Evolutionary conservation across 148 eudicot genomes (phyloP).

Genomic region (Arctostaphylos glauca): DNA sequence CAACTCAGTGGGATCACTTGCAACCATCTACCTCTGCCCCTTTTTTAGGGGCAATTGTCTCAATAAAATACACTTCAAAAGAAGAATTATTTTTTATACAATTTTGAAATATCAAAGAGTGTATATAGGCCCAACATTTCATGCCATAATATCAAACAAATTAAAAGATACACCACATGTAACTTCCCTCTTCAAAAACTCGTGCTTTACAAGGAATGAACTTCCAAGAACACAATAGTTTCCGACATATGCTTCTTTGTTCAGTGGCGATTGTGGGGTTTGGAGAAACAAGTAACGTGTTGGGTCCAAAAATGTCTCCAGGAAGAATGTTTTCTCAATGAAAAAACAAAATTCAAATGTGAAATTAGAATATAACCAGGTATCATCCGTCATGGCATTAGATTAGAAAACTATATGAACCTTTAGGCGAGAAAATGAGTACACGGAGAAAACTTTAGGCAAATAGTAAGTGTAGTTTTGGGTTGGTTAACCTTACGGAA

Average conservation of each 20-base stretch:
- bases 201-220: background rate
- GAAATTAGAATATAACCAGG: background rate
- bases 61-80: background rate
- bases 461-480: slow-evolving; percentile 12
- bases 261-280: too few species aligned
- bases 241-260: background rate
- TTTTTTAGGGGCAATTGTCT: background rate
- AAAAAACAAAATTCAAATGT: background rate
- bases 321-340: background rate
- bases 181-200: background rate
- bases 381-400: background rate
- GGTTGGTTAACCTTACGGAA: slow-evolving; percentile 59
- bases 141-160: background rate
- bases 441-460: background rate
- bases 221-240: background rate
- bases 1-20: too few species aligned
- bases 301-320: background rate
- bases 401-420: background rate
- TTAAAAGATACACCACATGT: background rate
- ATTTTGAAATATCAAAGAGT: background rate
- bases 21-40: too few species aligned
- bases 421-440: background rate
- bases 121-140: background rate
- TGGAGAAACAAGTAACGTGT: background rate
- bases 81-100: background rate